These are phyloP conservation scores for Globisporangium barbulae DNA, from an alignment of 352 stramenopile genomes.

Conservation along the genomic window DNA sequence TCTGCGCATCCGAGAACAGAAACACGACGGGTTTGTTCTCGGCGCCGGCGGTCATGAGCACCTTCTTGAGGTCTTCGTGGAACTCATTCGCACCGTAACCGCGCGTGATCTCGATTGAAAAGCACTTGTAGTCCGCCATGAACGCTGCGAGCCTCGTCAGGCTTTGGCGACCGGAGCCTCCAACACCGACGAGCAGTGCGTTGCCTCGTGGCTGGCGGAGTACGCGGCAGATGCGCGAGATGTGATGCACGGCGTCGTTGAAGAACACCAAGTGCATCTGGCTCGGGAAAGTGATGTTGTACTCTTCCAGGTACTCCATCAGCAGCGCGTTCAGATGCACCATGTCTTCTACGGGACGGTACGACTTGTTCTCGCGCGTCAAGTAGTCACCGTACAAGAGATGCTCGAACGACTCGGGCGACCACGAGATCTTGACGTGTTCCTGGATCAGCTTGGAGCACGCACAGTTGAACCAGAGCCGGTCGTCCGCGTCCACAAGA, in stretches of 20 bases:
- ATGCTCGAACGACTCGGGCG: slow-evolving; percentile 66
- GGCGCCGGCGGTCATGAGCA: slow-evolving; percentile 86
- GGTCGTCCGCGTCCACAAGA: slow-evolving; percentile 84
- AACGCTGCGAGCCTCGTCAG: slow-evolving; percentile 89
- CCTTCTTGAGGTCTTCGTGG: slow-evolving; percentile 91
- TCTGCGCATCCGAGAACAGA: slow-evolving; percentile 93
- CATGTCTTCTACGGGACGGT: slow-evolving; percentile 68
- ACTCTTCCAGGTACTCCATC: slow-evolving; percentile 91
- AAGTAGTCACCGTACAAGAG: slow-evolving; percentile 91
- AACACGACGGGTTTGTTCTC: slow-evolving; percentile 90
- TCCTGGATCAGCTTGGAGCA: slow-evolving; percentile 75
- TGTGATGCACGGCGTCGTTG: slow-evolving; percentile 92
- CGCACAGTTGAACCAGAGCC: slow-evolving; percentile 82
- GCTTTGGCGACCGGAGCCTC: slow-evolving; percentile 88
- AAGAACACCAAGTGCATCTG: slow-evolving; percentile 96
- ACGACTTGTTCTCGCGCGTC: slow-evolving; percentile 72
- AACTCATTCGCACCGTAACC: slow-evolving; percentile 90
- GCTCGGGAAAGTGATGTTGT: slow-evolving; percentile 92
- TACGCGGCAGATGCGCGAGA: slow-evolving; percentile 91
- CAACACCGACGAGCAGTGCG: slow-evolving; percentile 90
- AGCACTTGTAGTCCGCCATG: slow-evolving; percentile 90
- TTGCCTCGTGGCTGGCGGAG: slow-evolving; percentile 91
- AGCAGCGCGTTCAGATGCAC: slow-evolving; percentile 73
- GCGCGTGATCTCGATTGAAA: slow-evolving; percentile 92
- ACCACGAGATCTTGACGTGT: slow-evolving; percentile 59